Base-by-base conservation (phyloP, 2,329 filamentous ascomycete species). In the Emericellopsis cladophorae region DNA sequence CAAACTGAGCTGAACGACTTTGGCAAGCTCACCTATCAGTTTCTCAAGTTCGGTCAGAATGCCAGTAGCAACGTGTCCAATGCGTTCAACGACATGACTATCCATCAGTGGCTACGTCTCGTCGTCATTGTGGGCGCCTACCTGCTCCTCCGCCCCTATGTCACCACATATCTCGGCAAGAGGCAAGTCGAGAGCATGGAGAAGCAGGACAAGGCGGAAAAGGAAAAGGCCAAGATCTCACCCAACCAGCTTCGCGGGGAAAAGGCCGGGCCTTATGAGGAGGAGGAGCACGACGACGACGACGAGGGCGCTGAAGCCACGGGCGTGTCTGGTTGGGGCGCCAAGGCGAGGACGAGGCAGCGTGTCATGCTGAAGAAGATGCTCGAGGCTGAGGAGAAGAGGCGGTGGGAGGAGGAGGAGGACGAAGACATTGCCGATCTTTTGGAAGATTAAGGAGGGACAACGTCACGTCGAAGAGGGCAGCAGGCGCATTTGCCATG, bases 371-470 rank as follows among this genome's bases (percentile, higher is more conserved):
- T 84, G 45, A 78, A 77, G 66, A 72, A 77, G 53, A 55, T 82
- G 52, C 58, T 84, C 45, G 77, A 79, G 51, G 72, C 68, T 48
- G 80, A 84, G 61, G 66, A 74, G 61, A 59, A 74, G 49, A 65
- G 70, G 48, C 69, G 76, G 51, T 56, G 64, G 39, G 77, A 80
- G 49, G 75, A 80, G 44, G 70, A 84, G 48, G 76, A 81, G 45
- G 81, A 86, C 57, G 81, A 83, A 61, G 81, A 88, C 56, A 81
- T 89, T 49, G 73, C 78, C 54, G 79, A 88, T 59, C 76, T 81
- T 51, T 58, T 88, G 56, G 68, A 74, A 50, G 70, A 77, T 53
- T 71, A 60, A 41, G 9, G 21, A 29, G 26, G 9, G 26, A 7
- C 8, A 29, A 29, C 12, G 26, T 29, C 26, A 9, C 3, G 26